Evolutionary conservation across 1,284 basidiomycete species (phyloP).

Genomic region (Pterulicium gracile): DNA sequence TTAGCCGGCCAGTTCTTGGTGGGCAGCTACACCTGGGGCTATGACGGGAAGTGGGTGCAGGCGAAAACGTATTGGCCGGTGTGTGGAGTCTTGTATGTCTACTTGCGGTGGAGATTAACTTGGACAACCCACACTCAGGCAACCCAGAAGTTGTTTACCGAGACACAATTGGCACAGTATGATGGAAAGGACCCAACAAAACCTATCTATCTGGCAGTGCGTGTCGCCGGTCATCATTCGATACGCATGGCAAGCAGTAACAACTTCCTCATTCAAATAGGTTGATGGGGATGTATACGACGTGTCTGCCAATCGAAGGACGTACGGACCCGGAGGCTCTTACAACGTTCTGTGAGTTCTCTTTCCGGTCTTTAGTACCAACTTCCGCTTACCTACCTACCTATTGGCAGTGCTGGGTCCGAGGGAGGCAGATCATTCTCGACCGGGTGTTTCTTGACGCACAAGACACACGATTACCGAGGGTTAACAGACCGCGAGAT

Average conservation of each 20-base stretch:
- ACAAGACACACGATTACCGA: constrained; percentile 84
- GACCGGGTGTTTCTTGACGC: constrained; percentile 86
- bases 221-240: constrained; percentile 23
- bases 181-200: constrained; percentile 63
- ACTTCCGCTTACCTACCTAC: constrained; percentile 9
- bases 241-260: too few species aligned
- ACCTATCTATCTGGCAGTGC: constrained; percentile 80
- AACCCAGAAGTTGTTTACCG: constrained; percentile 65
- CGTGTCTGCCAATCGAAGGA: constrained; percentile 55
- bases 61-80: constrained; percentile 56
- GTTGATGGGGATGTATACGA: constrained; percentile 93
- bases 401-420: constrained; percentile 56
- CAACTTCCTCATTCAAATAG: constrained; percentile 24
- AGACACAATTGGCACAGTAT: constrained; percentile 54
- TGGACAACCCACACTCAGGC: constrained; percentile 22
- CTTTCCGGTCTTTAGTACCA: constrained; percentile 3
- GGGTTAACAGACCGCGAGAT: constrained; percentile 68
- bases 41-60: constrained; percentile 47
- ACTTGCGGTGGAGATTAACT: background rate
- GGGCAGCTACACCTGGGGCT: constrained; percentile 72
- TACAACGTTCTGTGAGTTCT: constrained; percentile 70
- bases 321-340: constrained; percentile 87
- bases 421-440: constrained; percentile 87
- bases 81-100: constrained; percentile 16
- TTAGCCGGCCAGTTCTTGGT: constrained; percentile 74